These are phyloP conservation scores for Isatis tinctoria DNA, from an alignment of 345 rosid species.

Conservation along the genomic window DNA sequence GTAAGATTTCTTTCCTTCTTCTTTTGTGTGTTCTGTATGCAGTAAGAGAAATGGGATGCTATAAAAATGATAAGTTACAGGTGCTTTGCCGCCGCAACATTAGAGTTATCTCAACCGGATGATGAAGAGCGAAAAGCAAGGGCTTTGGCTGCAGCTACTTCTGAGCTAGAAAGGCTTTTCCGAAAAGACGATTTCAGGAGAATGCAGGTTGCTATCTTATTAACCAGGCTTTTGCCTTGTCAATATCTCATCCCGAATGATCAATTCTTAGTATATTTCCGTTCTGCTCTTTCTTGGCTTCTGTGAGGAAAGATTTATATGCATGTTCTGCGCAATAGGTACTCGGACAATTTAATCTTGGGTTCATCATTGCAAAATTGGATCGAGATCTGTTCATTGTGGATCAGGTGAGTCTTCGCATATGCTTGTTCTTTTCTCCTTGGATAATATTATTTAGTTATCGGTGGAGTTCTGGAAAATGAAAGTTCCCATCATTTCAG, in stretches of 20 bases:
- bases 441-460: background rate
- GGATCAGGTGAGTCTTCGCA: constrained; percentile 70
- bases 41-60: background rate
- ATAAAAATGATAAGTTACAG: constrained; percentile 37
- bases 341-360: constrained; percentile 96
- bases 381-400: constrained; percentile 90
- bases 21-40: background rate
- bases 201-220: constrained; percentile 68
- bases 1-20: constrained; percentile 17
- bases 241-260: background rate
- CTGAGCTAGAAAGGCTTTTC: constrained; percentile 87
- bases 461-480: background rate
- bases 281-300: constrained; percentile 5
- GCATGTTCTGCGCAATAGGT: constrained; percentile 42
- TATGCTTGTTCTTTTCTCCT: constrained; percentile 8
- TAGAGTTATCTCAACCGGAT: constrained; percentile 76
- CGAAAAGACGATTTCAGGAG: constrained; percentile 75
- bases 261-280: background rate
- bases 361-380: constrained; percentile 89
- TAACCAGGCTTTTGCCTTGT: background rate
- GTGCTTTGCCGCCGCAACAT: constrained; percentile 79
- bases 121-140: constrained; percentile 76
- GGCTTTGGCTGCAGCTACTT: constrained; percentile 83
- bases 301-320: background rate
- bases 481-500: background rate